A percentile compares a stretch with the other conserved stretches of the same genome.
These are phyloP conservation scores for Passiflora organensis DNA, from an alignment of 345 rosid species.

Conservation along the genomic window DNA sequence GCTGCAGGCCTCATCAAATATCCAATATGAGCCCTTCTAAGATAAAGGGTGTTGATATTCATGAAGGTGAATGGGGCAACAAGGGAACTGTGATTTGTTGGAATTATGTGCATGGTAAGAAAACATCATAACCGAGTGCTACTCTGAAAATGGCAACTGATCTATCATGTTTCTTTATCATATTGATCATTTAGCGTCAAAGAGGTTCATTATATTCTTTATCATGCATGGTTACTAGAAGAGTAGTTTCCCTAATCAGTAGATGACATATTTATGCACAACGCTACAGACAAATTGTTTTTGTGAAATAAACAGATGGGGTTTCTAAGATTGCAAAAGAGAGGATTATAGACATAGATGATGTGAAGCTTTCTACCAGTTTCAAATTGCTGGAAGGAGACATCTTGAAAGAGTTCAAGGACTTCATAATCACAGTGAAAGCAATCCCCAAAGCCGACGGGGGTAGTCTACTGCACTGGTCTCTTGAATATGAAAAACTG, in stretches of 20 bases:
- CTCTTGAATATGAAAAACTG: neutral
- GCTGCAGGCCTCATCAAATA: conserved; percentile 6
- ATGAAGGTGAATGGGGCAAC: conserved; percentile 11
- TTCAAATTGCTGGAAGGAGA: neutral
- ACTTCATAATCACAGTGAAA: too few relatives aligned
- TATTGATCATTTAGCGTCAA: too few relatives aligned
- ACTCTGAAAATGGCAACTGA: too few relatives aligned
- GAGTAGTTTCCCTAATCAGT: neutral
- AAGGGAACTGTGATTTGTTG: neutral
- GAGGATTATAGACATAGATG: too few relatives aligned
- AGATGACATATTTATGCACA: too few relatives aligned
- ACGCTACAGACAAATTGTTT: neutral
- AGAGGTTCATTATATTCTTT: too few relatives aligned
- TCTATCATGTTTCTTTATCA: too few relatives aligned
- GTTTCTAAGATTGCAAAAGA: too few relatives aligned
- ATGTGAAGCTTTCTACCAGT: too few relatives aligned
- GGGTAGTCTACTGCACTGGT: conserved; percentile 27
- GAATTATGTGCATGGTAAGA: conserved; percentile 9
- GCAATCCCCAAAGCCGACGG: neutral
- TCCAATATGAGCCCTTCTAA: neutral
- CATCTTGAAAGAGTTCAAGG: neutral
- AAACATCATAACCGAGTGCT: too few relatives aligned
- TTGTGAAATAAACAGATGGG: too few relatives aligned
- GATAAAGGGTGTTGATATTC: neutral
- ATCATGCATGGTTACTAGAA: neutral